phyloP scores from a whole-genome alignment of 2,329 filamentous ascomycete species.

The Bipolaris oryzae region DNA sequence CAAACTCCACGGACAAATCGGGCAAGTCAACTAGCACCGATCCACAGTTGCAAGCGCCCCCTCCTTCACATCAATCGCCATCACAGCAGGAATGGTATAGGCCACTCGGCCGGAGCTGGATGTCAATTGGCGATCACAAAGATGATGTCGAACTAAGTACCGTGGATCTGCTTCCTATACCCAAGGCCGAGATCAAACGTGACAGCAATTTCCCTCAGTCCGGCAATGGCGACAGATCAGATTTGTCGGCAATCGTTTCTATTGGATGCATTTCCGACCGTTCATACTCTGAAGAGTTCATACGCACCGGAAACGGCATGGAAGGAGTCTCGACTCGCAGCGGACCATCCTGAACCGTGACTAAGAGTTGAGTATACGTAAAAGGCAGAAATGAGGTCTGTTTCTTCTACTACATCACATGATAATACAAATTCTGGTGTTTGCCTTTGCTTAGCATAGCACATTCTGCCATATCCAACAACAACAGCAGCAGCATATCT shows the following conservation, averaged over 20 bases:
- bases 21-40: background rate
- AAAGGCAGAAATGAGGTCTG: background rate
- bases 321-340: background rate
- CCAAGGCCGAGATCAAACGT: background rate
- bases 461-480: constrained; percentile 22
- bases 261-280: constrained; percentile 26
- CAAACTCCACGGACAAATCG: constrained; percentile 12
- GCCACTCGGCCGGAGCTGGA: constrained; percentile 14
- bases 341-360: background rate
- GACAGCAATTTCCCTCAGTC: background rate
- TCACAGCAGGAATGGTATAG: constrained; percentile 13
- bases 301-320: background rate
- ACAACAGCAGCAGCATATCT: constrained; percentile 29
- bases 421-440: constrained; percentile 9
- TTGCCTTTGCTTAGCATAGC: constrained; percentile 24
- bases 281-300: constrained; percentile 10
- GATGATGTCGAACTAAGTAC: background rate
- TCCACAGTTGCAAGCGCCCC: background rate
- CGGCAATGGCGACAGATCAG: background rate
- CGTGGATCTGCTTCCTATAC: constrained; percentile 5
- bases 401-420: background rate
- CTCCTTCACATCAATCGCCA: background rate
- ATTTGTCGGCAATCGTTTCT: constrained; percentile 22
- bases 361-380: background rate
- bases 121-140: constrained; percentile 8